phyloP scores from a whole-genome alignment of 225 moss, liverwort and hornwort species.

The Physcomitrellopsis africana region DNA sequence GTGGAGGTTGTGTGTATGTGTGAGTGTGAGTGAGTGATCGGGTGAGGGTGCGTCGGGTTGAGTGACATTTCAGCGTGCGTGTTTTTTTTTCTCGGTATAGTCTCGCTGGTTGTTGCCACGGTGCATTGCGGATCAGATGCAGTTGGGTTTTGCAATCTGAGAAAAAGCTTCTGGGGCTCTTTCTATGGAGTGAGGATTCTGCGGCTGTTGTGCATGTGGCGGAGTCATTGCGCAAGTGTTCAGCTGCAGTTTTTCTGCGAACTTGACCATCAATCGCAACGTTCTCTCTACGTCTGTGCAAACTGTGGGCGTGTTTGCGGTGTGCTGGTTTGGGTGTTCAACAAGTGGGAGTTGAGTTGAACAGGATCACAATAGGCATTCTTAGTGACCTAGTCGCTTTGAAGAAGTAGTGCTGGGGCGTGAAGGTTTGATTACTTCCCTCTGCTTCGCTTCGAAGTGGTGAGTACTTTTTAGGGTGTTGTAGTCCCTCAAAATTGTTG shows the following conservation, averaged over 20 bases:
- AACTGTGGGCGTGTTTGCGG: no score
- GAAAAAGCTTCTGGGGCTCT: background rate
- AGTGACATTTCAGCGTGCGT: no score
- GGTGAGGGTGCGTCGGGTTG: no score
- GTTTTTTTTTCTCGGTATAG: background rate
- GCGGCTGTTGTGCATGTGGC: constrained; percentile 22
- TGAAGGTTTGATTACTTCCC: background rate
- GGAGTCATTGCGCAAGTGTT: constrained; percentile 14
- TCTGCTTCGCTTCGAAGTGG: background rate
- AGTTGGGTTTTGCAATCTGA: no score
- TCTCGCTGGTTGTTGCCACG: background rate
- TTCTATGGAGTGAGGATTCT: constrained; percentile 36
- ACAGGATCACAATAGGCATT: no score
- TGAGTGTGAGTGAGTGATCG: no score
- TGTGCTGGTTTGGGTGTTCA: no score
- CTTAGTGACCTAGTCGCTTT: background rate
- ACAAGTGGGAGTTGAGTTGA: no score
- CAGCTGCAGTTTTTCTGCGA: no score
- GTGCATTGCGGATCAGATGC: constrained; percentile 22
- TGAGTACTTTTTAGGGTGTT: constrained; percentile 19
- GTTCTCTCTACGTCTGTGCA: no score
- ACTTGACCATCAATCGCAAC: no score
- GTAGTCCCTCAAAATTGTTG: background rate
- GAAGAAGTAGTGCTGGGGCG: background rate
- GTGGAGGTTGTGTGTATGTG: no score